Conservation (phyloP, 208 protist species). For the Tritrichomonas foetus region DNA sequence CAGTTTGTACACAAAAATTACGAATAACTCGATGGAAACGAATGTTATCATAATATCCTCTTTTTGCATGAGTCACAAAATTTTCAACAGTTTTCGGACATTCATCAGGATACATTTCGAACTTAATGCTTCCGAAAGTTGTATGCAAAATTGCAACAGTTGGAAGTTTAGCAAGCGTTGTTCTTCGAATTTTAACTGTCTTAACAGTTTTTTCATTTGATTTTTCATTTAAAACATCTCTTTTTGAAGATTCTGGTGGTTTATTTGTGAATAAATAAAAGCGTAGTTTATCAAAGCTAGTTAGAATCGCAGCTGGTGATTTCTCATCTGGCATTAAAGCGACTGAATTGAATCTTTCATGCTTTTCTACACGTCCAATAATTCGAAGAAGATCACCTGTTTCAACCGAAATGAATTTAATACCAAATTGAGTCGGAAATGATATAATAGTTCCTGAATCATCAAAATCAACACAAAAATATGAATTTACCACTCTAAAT, state of each 20-base stretch:
- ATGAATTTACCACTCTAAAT: neutral
- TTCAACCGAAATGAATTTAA: neutral
- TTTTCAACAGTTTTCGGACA: slow-evolving; percentile 38
- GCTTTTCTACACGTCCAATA: neutral
- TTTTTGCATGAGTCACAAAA: neutral
- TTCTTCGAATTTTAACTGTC: neutral
- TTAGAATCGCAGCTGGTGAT: neutral
- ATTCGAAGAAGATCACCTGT: neutral
- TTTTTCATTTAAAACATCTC: slow-evolving; percentile 40
- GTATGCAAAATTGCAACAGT: neutral
- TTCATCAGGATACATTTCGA: slow-evolving; percentile 35
- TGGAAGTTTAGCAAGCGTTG: neutral
- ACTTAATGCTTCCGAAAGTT: neutral
- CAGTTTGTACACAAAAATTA: slow-evolving; percentile 68
- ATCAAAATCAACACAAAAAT: slow-evolving; percentile 10
- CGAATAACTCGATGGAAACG: slow-evolving; percentile 67
- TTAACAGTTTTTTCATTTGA: neutral
- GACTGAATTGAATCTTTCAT: slow-evolving; percentile 35
- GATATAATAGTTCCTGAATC: neutral
- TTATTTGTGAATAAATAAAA: slow-evolving; percentile 31
- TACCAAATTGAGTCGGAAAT: neutral
- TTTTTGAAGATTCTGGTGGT: neutral
- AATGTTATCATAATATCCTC: slow-evolving; percentile 66
- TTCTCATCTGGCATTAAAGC: neutral
- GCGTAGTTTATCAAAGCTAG: neutral